phyloP scores from a whole-genome alignment of 345 rosid genomes.

The Bretschneidera sinensis region DNA sequence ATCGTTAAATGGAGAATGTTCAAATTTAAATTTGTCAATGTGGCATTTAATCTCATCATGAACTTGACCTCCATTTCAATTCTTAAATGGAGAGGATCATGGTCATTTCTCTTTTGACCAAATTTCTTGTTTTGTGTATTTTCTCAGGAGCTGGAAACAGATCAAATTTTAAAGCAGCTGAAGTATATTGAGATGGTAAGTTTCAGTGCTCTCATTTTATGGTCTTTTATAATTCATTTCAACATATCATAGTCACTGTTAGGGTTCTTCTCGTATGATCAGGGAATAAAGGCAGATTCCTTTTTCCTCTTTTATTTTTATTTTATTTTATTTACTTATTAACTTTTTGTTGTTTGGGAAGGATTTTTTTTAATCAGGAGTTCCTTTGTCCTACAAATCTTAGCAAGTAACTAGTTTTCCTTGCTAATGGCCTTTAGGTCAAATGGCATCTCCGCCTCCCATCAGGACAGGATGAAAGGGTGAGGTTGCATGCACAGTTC shows the following conservation, averaged over 20 bases:
- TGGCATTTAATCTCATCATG: no score
- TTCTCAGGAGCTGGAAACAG: conserved; percentile 81
- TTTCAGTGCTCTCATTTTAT: neutral
- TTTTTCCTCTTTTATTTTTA: conserved; percentile 1
- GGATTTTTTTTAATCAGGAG: no score
- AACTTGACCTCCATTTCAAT: no score
- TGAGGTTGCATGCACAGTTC: neutral
- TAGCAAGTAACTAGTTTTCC: neutral
- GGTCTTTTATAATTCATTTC: neutral
- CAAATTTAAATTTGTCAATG: no score
- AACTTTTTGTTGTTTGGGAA: no score
- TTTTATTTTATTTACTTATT: no score
- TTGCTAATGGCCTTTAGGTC: neutral
- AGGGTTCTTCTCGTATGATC: no score
- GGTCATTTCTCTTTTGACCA: conserved; percentile 1
- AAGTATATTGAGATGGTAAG: conserved; percentile 71
- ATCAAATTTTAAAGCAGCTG: conserved; percentile 67
- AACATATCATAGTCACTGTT: no score
- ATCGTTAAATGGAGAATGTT: no score
- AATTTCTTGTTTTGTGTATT: conserved; percentile 17
- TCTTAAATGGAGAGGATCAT: neutral
- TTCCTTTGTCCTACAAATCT: neutral
- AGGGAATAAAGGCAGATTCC: no score
- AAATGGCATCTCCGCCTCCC: neutral
- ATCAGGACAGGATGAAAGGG: neutral